Base-by-base conservation (phyloP, 805 yeast species). In the Scheffersomyces spartinae region DNA sequence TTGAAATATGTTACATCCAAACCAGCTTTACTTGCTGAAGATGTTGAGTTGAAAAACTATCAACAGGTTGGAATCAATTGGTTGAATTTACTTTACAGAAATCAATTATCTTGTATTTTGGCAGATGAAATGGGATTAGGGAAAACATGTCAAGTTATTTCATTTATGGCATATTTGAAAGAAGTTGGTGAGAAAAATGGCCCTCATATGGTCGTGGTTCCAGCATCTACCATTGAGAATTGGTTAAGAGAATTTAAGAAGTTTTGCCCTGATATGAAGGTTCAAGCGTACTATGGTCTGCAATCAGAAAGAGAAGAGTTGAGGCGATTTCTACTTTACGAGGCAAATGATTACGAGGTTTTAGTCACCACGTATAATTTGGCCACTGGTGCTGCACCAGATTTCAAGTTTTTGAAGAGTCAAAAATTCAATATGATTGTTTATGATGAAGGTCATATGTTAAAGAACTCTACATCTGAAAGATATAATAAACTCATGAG, bases 71-170 rank as follows among this genome's bases (percentile, higher is more conserved):
- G 99, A 23, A 56, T 91, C 26, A 91, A 91, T 48, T 91, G 99
- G 99, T 60, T 91, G 28, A 66, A 75, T 34, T 50, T 88, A 28
- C 61, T 91, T 16, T 91, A 88, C 48, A 72, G 71, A 31, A 73
- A 79, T 43, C 66, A 73, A 10, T 61, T 91, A 29, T 84, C 95
- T 5, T 86, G 98, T 55, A 91, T 91, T 29, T 60, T 91, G 25
- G 98, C 98, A 0, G 98, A 91, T 49, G 97, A 88, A 40, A 91
- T 91, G 98, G 98, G 98, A 0, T 57, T 91, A 10, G 95, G 95
- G 2, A 81, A 81, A 41, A 91, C 98, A 0, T 80, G 94, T 47
- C 97, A 91, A 54, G 95, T 91, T 17, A 88, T 91, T 52, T 68
- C 96, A 6, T 91, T 91, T 45, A 56, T 91, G 45, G 85, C 97